Evolutionary conservation across 805 yeast genomes (phyloP).

Genomic region (Kodamaea restingae): DNA sequence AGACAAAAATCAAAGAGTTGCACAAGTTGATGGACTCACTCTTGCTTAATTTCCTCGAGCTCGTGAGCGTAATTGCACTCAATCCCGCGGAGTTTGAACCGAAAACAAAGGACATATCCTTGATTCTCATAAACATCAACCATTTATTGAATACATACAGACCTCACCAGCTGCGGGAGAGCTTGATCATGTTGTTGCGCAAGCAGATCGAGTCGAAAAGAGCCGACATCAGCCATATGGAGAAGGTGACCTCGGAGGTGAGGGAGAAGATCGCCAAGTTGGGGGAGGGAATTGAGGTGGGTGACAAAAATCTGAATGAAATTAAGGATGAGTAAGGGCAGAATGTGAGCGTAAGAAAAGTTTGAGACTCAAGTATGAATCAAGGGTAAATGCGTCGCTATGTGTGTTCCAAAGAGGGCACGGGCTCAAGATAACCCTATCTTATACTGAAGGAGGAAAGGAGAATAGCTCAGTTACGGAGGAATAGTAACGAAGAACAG

Average conservation of each 20-base stretch:
- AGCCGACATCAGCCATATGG: slow-evolving; percentile 47
- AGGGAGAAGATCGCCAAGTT: slow-evolving; percentile 31
- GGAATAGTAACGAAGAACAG: too few relatives aligned
- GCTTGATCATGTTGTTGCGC: slow-evolving; percentile 68
- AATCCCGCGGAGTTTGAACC: slow-evolving; percentile 59
- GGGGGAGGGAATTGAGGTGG: background rate
- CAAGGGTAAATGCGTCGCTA: too few relatives aligned
- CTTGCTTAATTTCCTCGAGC: slow-evolving; percentile 73
- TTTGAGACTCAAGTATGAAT: too few relatives aligned
- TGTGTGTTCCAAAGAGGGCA: too few relatives aligned
- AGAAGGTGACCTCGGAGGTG: slow-evolving; percentile 36
- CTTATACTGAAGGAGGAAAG: too few relatives aligned
- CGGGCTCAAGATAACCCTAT: too few relatives aligned
- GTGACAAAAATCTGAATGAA: background rate
- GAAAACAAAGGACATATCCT: slow-evolving; percentile 75
- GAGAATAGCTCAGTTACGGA: too few relatives aligned
- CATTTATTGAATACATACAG: slow-evolving; percentile 89
- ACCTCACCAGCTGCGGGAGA: slow-evolving; percentile 92
- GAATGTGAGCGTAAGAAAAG: too few relatives aligned
- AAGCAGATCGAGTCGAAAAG: slow-evolving; percentile 65
- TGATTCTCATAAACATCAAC: slow-evolving; percentile 82
- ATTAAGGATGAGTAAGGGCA: background rate
- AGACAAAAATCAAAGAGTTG: slow-evolving; percentile 63
- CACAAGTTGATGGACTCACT: slow-evolving; percentile 77
- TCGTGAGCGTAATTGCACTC: slow-evolving; percentile 70